Evolutionary conservation across 2,329 filamentous ascomycete species (phyloP), one percentile per base, ranked within the genome.

Genomic region (Fusarium paranaense): DNA sequence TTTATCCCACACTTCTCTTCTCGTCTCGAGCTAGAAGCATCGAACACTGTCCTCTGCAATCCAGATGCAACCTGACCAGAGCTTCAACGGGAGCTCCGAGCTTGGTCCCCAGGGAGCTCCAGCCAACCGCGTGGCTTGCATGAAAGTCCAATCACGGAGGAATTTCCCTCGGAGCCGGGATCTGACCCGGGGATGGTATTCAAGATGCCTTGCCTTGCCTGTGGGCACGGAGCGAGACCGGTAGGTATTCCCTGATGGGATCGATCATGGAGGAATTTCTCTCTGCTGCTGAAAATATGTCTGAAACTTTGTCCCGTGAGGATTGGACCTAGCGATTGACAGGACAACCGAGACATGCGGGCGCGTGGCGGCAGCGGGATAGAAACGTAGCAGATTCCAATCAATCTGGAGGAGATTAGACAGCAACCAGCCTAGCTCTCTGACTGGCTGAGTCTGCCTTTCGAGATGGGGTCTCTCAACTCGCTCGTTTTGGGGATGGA

Each of bases 361-460:
- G 66, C 54, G 66, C 61, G 22, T 20, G 20, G 32, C 32, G 32
- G 54, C 54, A 25, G n/a, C 32, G 32, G 52, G 33, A 50, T 32
- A 37, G 45, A 66, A 59, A 56, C 42, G 27, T 42, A 35, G 63
- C 42, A 57, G 75, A 78, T 78, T 76, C 69, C 76, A 78, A 71
- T 68, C 75, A 75, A 70, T 61, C 70, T 67, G 73, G 62, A 78
- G 72, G 69, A 74, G 61, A 73, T 76, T 77, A 62, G 63, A 35
- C 52, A 66, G 58, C 58, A 68, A 64, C 57, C 69, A 50, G 59
- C 37, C 52, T 52, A 50, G 52, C 66, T 62, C 13, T 57, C 52
- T 25, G 32, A 57, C 18, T 14, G 58, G 25, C 6, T 6, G 52
- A 50, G 30, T 32, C 35, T 52, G 57, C 35, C 38, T 50, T 62